phyloP scores from a whole-genome alignment of 495 filamentous ascomycete genomes.

The Penicillium subrubescens region DNA sequence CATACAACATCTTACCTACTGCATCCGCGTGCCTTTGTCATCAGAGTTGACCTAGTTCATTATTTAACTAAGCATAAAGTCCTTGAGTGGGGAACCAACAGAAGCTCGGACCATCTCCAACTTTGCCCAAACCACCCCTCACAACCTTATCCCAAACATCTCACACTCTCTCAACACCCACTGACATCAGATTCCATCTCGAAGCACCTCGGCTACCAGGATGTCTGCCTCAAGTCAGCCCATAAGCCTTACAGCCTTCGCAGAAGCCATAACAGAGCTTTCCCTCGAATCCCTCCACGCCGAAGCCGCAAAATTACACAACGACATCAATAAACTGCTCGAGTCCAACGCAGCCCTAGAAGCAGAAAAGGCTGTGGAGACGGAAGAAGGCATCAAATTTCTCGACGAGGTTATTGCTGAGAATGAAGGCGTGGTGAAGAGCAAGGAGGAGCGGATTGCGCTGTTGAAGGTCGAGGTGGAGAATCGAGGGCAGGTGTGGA shows the following conservation, averaged over 20 bases:
- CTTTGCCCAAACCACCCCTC: background rate
- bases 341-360: constrained; percentile 41
- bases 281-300: constrained; percentile 68
- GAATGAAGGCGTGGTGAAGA: constrained; percentile 71
- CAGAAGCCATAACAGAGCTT: constrained; percentile 72
- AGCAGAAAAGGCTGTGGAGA: constrained; percentile 57
- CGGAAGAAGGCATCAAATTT: constrained; percentile 66
- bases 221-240: constrained; percentile 44
- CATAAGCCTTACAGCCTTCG: constrained; percentile 48
- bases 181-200: background rate
- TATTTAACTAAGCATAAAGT: no score
- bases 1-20: no score
- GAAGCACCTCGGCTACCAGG: background rate
- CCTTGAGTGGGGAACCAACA: background rate
- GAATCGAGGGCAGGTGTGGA: constrained; percentile 69
- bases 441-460: constrained; percentile 72
- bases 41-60: no score
- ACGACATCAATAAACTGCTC: constrained; percentile 75
- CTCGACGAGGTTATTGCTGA: constrained; percentile 53
- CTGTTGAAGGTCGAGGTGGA: constrained; percentile 76
- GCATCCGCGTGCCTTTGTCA: no score
- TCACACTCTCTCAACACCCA: background rate
- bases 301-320: constrained; percentile 81
- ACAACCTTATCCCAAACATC: background rate
- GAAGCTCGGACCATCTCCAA: background rate